Evolutionary conservation across 1,284 basidiomycete species (phyloP).

Genomic region (Boletus sp.): DNA sequence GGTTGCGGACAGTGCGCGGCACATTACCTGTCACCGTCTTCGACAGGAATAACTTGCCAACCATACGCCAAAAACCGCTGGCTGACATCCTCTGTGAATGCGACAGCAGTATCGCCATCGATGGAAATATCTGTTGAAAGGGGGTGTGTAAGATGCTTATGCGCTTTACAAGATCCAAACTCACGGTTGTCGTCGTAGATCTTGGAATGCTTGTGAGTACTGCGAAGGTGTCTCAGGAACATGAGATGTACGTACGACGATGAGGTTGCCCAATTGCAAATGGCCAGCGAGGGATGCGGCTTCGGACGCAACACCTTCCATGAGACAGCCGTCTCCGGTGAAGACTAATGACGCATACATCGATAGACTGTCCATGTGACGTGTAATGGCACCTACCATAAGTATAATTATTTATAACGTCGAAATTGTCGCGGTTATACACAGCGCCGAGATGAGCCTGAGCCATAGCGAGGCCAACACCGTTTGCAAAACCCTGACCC

Average conservation of each 20-base stretch:
- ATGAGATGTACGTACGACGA: slow-evolving; percentile 58
- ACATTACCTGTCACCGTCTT: slow-evolving; percentile 75
- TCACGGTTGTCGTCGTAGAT: slow-evolving; percentile 88
- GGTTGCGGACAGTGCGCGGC: background rate
- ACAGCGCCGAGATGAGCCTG: slow-evolving; percentile 85
- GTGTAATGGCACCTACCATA: slow-evolving; percentile 51
- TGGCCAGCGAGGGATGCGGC: slow-evolving; percentile 91
- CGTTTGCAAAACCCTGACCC: slow-evolving; percentile 91
- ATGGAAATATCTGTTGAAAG: slow-evolving; percentile 82
- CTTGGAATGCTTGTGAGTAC: slow-evolving; percentile 34
- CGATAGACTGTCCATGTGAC: slow-evolving; percentile 9
- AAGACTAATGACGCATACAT: slow-evolving; percentile 52
- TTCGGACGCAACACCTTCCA: slow-evolving; percentile 92
- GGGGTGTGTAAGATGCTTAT: background rate
- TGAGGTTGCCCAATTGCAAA: slow-evolving; percentile 88
- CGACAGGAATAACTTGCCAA: slow-evolving; percentile 88
- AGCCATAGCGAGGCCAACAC: slow-evolving; percentile 90
- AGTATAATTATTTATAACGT: slow-evolving; percentile 87
- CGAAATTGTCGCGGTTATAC: slow-evolving; percentile 86
- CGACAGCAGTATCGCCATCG: slow-evolving; percentile 87
- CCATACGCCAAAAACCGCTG: slow-evolving; percentile 88
- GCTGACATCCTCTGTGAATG: slow-evolving; percentile 93
- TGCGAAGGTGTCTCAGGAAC: slow-evolving; percentile 11
- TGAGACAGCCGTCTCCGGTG: slow-evolving; percentile 91
- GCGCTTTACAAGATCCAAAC: slow-evolving; percentile 23